Evolutionary conservation across 164 flowering plant genomes (phyloP).

Genomic region (Paratinospora sagittata): DNA sequence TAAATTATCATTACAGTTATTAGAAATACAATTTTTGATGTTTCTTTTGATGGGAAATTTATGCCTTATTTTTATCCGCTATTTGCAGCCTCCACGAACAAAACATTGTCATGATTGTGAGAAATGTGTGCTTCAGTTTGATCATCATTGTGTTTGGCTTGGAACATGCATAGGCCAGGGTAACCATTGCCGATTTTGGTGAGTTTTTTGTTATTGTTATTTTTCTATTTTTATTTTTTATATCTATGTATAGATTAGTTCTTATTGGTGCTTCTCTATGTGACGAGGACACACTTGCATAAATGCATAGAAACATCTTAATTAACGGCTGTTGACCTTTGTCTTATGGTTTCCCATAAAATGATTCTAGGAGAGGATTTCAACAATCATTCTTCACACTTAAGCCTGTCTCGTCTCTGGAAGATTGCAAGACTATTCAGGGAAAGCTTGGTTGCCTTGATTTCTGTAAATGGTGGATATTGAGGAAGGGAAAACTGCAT

Average conservation of each 20-base stretch:
- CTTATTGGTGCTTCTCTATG: not conserved
- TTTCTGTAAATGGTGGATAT: too few relatives aligned
- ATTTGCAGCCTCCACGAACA: conserved; percentile 91
- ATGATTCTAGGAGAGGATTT: too few relatives aligned
- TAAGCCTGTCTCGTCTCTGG: too few relatives aligned
- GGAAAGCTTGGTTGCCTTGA: too few relatives aligned
- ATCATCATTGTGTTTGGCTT: conserved; percentile 99
- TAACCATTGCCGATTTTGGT: conserved; percentile 96
- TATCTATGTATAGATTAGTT: not conserved
- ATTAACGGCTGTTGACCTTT: too few relatives aligned
- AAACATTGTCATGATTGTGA: conserved; percentile 99
- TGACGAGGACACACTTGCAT: not conserved
- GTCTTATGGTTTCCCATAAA: too few relatives aligned
- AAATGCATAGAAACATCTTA: not conserved
- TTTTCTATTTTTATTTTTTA: not conserved
- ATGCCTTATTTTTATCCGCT: not conserved
- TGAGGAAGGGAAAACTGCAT: too few relatives aligned
- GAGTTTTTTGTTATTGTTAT: conserved; percentile 21
- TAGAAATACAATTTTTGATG: conserved; percentile 1
- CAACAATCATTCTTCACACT: too few relatives aligned
- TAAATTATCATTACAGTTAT: not conserved
- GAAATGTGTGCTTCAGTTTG: conserved; percentile 94
- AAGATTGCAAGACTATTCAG: too few relatives aligned
- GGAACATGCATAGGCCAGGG: conserved; percentile 95
- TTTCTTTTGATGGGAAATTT: not conserved